Base-by-base conservation (phyloP, 192 early-diverging fungal species). In the Gonapodya sp. region DNA sequence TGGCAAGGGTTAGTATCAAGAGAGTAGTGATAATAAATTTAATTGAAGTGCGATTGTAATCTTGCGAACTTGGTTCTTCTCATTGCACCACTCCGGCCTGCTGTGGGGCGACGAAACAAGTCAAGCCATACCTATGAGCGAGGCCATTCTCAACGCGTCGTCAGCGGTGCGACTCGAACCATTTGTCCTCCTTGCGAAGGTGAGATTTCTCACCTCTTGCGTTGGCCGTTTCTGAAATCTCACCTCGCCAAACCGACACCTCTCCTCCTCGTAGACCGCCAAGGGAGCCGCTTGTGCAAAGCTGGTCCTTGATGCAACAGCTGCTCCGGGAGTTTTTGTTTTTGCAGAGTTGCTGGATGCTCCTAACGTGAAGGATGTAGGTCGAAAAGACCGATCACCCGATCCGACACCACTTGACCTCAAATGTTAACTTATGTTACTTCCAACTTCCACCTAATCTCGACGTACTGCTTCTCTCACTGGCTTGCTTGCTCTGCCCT, bases 301-400 rank as follows among this genome's bases (percentile, higher is more conserved):
- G 79, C 85, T 96, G 0, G 92, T 96, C 78, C 87, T 87, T 78
- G 95, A 96, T 82, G 91, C 82, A 0, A 79, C 94, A 35, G 81
- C 85, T 34, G 91, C 92, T 64, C 92, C 93, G 1, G 92, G 92
- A 31, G 89, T 95, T 8, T 92, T 92, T 85, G 93, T 94, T 31
- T 96, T 95, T 87, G 87, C 89, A 2, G 95, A 96, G 73, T 82
- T 96, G 18, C 85, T 93, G 36, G 88, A 93, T 73, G 81, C 85
- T 79, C 92, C 94, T 31, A 93, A 89, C 46, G 87, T 96, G 34
- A 83, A 85, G 33, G 91, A 94, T 82, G 93, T 94, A 84, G 80
- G 85, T 75, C n/a, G 79, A 32, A 8, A 31, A 1, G 36, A 30
- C 35, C 14, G 18, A 30, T 72, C 64, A 16, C 64, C 64, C n/a